Evolutionary conservation across 768 basidiomycete species (phyloP).

Genomic region (Rhodotorula babjevae): DNA sequence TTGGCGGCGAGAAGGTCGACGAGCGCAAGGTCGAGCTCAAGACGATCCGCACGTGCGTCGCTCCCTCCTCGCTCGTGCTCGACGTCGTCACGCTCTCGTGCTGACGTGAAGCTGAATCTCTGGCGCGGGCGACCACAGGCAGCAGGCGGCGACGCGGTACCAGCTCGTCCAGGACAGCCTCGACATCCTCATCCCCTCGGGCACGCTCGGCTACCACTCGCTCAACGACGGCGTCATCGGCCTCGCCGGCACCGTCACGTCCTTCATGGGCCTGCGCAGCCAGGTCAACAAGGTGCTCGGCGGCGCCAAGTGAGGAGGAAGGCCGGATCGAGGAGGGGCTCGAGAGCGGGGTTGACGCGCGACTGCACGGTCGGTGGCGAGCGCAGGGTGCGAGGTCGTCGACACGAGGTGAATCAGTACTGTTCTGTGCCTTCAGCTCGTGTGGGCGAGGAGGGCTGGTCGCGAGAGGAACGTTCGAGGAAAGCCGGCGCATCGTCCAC

Average conservation of each 20-base stretch:
- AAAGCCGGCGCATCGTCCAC: too few species aligned
- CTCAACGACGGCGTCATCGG: conserved; percentile 82
- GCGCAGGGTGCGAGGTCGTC: too few species aligned
- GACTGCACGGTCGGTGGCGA: too few species aligned
- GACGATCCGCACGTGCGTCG: conserved; percentile 56
- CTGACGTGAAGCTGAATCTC: conserved; percentile 45
- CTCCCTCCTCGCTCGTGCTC: too few species aligned
- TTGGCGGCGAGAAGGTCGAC: conserved; percentile 62
- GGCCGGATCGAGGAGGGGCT: neutral
- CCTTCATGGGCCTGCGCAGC: conserved; percentile 41
- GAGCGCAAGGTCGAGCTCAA: conserved; percentile 63
- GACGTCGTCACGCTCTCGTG: too few species aligned
- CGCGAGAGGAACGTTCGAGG: too few species aligned
- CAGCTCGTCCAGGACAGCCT: conserved; percentile 80
- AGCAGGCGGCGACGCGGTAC: conserved; percentile 62
- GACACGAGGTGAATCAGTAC: too few species aligned
- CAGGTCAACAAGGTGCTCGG: conserved; percentile 42
- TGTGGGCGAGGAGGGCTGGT: too few species aligned
- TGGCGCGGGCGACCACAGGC: conserved; percentile 40
- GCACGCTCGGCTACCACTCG: conserved; percentile 66
- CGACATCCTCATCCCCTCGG: conserved; percentile 86
- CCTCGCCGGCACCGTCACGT: conserved; percentile 61
- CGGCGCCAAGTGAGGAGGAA: neutral
- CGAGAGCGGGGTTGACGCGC: too few species aligned
- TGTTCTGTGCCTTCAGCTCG: too few species aligned